phyloP scores from a whole-genome alignment of 1,284 basidiomycete genomes.

The Bjerkandera adusta region DNA sequence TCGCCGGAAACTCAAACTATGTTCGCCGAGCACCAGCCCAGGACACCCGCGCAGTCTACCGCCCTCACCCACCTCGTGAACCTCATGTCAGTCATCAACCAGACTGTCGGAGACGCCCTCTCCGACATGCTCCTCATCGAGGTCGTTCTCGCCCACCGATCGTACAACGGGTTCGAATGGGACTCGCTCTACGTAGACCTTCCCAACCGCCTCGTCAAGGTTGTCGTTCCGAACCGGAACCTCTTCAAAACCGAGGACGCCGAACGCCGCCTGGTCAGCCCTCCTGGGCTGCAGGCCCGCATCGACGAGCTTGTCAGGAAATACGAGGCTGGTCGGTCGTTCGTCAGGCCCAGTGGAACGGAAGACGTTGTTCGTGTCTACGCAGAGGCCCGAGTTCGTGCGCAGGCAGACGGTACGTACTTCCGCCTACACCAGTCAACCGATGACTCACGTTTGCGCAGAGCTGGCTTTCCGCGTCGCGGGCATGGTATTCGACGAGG shows the following conservation, averaged over 20 bases:
- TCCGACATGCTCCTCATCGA: slow-evolving; percentile 97
- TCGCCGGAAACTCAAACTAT: slow-evolving; percentile 69
- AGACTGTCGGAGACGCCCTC: slow-evolving; percentile 97
- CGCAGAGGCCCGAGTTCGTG: slow-evolving; percentile 81
- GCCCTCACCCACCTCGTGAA: slow-evolving; percentile 77
- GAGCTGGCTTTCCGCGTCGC: slow-evolving; percentile 83
- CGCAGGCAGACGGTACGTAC: slow-evolving; percentile 79
- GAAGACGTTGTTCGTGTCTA: slow-evolving; percentile 99
- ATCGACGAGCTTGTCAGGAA: slow-evolving; percentile 84
- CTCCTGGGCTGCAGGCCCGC: slow-evolving; percentile 79
- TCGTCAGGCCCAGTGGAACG: slow-evolving; percentile 96
- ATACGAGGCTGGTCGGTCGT: slow-evolving; percentile 85
- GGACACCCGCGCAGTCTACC: slow-evolving; percentile 77
- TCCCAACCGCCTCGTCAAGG: slow-evolving; percentile 96
- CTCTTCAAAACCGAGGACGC: slow-evolving; percentile 93
- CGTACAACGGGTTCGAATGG: slow-evolving; percentile 88
- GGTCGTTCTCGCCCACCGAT: slow-evolving; percentile 85
- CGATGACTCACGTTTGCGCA: slow-evolving; percentile 28
- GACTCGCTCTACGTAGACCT: slow-evolving; percentile 92
- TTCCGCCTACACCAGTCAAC: slow-evolving; percentile 1
- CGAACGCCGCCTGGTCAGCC: slow-evolving; percentile 84
- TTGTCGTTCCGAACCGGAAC: slow-evolving; percentile 82
- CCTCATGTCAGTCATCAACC: slow-evolving; percentile 89
- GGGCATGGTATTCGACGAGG: slow-evolving; percentile 79
- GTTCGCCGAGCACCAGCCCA: slow-evolving; percentile 64